Evolutionary conservation across 1,284 basidiomycete species (phyloP).

Genomic region (Ustilago crameri): DNA sequence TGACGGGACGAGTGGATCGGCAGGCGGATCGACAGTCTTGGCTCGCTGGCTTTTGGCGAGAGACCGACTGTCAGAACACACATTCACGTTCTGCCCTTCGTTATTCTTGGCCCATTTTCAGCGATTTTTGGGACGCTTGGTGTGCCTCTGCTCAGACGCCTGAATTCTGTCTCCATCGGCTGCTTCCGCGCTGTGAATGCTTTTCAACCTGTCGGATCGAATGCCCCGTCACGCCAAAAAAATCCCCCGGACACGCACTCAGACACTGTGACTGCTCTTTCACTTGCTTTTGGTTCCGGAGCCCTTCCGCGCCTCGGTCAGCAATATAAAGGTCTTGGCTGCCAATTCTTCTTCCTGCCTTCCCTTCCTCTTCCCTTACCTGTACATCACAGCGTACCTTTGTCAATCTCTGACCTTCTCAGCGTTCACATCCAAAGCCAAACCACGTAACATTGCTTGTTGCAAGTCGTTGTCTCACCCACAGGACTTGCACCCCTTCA

Average conservation of each 20-base stretch:
- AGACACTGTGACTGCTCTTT: background rate
- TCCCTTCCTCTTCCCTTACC: constrained; percentile 5
- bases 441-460: constrained; percentile 9
- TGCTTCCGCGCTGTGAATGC: background rate
- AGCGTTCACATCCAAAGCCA: background rate
- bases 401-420: constrained; percentile 4
- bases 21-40: constrained; percentile 1
- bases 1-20: constrained; percentile 1
- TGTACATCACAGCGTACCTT: constrained; percentile 12
- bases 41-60: background rate
- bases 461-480: constrained; percentile 47
- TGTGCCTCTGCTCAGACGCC: background rate
- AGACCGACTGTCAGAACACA: background rate
- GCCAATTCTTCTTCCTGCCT: background rate
- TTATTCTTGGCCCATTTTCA: background rate
- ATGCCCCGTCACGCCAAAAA: background rate
- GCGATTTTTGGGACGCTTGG: background rate
- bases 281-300: background rate
- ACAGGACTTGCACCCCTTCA: constrained; percentile 43
- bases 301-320: background rate
- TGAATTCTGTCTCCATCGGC: background rate
- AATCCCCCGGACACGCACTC: background rate
- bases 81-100: background rate
- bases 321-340: constrained; percentile 5
- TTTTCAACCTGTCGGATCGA: background rate